Percentiles rank a stretch among this genome's conserved stretches.
phyloP scores from a whole-genome alignment of 176 grass and related monocot genomes.

The maize (Zea mays) region DNA sequence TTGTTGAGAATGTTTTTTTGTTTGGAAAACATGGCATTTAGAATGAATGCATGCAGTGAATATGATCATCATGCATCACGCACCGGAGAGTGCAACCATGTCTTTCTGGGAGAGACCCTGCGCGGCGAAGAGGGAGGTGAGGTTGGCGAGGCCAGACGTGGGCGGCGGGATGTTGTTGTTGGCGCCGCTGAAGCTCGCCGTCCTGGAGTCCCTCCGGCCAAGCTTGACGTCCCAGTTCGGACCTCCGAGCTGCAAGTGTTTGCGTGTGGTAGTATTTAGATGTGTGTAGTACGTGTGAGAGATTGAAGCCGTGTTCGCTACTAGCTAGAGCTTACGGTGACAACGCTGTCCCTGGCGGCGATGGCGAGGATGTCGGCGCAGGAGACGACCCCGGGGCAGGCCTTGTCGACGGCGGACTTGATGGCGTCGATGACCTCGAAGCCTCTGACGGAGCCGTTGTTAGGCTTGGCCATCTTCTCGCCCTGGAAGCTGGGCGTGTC shows the following conservation, averaged over 20 bases:
- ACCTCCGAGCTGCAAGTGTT: slow-evolving; percentile 29
- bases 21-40: too few relatives aligned
- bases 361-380: slow-evolving; percentile 91
- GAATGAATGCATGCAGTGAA: too few relatives aligned
- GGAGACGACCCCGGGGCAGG: slow-evolving; percentile 72
- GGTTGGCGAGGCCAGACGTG: slow-evolving; percentile 41
- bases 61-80: too few relatives aligned
- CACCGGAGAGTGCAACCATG: slow-evolving; percentile 62
- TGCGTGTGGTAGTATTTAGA: too few relatives aligned
- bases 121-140: slow-evolving; percentile 53
- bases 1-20: too few relatives aligned
- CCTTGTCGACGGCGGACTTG: slow-evolving; percentile 61
- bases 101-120: slow-evolving; percentile 58
- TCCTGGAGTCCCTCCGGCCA: slow-evolving; percentile 53
- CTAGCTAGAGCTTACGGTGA: background rate
- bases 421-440: slow-evolving; percentile 77
- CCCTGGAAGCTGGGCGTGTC: slow-evolving; percentile 50
- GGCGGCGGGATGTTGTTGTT: slow-evolving; percentile 62
- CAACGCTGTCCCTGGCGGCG: slow-evolving; percentile 54
- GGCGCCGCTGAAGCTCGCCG: slow-evolving; percentile 48
- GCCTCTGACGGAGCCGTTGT: slow-evolving; percentile 60
- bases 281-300: too few relatives aligned
- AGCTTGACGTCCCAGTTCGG: slow-evolving; percentile 61
- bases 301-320: too few relatives aligned
- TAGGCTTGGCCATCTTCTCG: slow-evolving; percentile 66